phyloP scores from a whole-genome alignment of 768 basidiomycete species.

The Pulveroboletus sp. region DNA sequence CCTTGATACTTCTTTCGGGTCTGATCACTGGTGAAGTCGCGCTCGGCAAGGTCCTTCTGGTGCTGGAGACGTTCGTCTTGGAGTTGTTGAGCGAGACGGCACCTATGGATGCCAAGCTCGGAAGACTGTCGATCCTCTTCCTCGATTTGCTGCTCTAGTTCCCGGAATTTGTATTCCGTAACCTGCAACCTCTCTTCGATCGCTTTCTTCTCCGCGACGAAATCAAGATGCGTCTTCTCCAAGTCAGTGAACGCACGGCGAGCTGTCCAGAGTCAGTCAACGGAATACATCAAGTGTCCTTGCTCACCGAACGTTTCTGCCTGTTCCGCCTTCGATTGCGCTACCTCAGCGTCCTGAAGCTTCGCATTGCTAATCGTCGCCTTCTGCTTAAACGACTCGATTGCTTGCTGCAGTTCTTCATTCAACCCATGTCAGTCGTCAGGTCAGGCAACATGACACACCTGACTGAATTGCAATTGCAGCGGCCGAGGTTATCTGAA shows the following conservation, averaged over 20 bases:
- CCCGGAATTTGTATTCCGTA: slow-evolving; percentile 50
- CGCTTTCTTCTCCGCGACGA: slow-evolving; percentile 49
- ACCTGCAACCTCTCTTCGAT: slow-evolving; percentile 45
- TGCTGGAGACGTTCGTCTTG: slow-evolving; percentile 77
- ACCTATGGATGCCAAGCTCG: slow-evolving; percentile 59
- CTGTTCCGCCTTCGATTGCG: slow-evolving; percentile 58
- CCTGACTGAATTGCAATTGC: slow-evolving; percentile 59
- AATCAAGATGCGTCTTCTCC: slow-evolving; percentile 54
- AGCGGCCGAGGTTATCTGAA: slow-evolving; percentile 55
- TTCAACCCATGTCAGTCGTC: background rate
- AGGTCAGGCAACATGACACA: slow-evolving; percentile 23
- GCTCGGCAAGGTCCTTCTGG: slow-evolving; percentile 73
- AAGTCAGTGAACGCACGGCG: slow-evolving; percentile 58
- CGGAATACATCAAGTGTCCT: background rate
- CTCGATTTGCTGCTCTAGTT: slow-evolving; percentile 61
- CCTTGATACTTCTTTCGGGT: slow-evolving; percentile 87
- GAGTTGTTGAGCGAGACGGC: slow-evolving; percentile 69
- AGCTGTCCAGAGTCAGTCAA: slow-evolving; percentile 36
- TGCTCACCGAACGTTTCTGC: slow-evolving; percentile 58
- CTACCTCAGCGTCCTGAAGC: slow-evolving; percentile 66
- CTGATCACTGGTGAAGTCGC: slow-evolving; percentile 74
- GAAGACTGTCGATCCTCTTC: slow-evolving; percentile 65
- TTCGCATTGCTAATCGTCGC: slow-evolving; percentile 53
- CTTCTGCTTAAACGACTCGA: slow-evolving; percentile 65
- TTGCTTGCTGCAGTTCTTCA: slow-evolving; percentile 57